Evolutionary conservation across 345 rosid genomes (phyloP), one percentile per base, ranked within the genome.

Genomic region (Populus simonii): DNA sequence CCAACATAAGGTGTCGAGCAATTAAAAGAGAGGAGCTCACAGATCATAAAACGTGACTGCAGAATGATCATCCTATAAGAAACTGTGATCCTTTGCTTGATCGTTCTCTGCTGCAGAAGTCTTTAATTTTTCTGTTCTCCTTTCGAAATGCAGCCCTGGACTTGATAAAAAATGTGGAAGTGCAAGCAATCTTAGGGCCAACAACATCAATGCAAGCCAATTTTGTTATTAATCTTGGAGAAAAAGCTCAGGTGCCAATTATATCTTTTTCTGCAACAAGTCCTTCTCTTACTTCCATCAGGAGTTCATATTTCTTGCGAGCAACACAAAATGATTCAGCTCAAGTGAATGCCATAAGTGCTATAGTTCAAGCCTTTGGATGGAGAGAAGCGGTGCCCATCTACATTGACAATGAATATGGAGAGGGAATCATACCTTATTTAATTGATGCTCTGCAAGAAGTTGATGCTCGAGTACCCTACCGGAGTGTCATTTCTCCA

Each of bases 171-270:
- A 89, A 87, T 67, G 82, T 76, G 80, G 57, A 78, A 83, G 89
- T 89, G 74, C 83, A 86, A 63, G 93, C 91, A 73, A 88, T 89
- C n/a, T n/a, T 92, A 0, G 94, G 92, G 51, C 90, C 93, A 72
- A 73, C 57, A 68, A 71, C 75, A 73, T 87, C 97, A 22, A 75
- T 66, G 83, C 87, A 89, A 65, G 87, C 89, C 11, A 43, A 79
- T 16, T 85, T 90, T 79, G 75, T 84, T 45, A 80, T 80, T 17
- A 59, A 62, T 4, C 31, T 84, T 0, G 87, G 91, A 45, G 62
- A 69, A 23, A 87, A 80, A 55, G 71, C 87, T 66, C 86, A 82
- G 13, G 89, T 92, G 27, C 95, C 97, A 0, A 84, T 84, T 27
- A 70, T 90, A n/a, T 82, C 90, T 49, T 84, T 86, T 77, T 81